A percentile compares a stretch with the other conserved stretches of the same genome.
Evolutionary conservation across 768 basidiomycete species (phyloP).

Genomic region (Amanita molliuscula): DNA sequence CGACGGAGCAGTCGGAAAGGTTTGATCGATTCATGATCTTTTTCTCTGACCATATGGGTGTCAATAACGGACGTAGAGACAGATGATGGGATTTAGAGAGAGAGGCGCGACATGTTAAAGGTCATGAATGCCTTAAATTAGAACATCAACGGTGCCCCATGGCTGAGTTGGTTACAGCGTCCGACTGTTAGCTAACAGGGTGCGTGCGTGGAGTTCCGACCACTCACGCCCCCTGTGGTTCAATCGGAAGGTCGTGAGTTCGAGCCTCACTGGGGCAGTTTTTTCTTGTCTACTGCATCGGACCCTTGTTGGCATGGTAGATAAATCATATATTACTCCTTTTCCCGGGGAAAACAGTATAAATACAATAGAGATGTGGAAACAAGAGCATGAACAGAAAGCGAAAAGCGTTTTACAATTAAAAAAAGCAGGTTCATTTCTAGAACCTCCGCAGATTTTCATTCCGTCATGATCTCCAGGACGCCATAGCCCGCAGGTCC

Average conservation of each 20-base stretch:
- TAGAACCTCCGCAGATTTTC: background rate
- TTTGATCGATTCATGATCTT: too few relatives aligned
- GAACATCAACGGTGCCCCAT: constrained; percentile 37
- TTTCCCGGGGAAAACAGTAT: background rate
- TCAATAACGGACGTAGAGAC: too few relatives aligned
- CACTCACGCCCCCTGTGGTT: background rate
- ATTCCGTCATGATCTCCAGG: constrained; percentile 1
- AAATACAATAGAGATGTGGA: background rate
- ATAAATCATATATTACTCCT: background rate
- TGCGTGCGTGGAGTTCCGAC: background rate
- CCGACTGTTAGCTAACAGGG: constrained; percentile 47
- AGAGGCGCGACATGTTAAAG: too few relatives aligned
- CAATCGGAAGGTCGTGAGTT: constrained; percentile 66
- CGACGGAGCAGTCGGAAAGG: too few relatives aligned
- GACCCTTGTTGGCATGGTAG: background rate
- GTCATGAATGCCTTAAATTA: background rate
- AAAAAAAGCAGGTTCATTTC: background rate
- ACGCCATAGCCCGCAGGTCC: background rate
- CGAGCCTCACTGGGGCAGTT: constrained; percentile 60
- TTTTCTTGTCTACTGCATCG: constrained; percentile 4
- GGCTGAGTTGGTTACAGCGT: constrained; percentile 74
- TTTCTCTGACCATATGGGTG: too few relatives aligned
- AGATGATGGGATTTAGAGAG: too few relatives aligned
- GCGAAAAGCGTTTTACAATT: background rate
- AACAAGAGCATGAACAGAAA: background rate